Percentiles rank a stretch among this genome's conserved stretches.
phyloP scores from a whole-genome alignment of 2,329 filamentous ascomycete species.

The Magnaporthiopsis rhizophila region DNA sequence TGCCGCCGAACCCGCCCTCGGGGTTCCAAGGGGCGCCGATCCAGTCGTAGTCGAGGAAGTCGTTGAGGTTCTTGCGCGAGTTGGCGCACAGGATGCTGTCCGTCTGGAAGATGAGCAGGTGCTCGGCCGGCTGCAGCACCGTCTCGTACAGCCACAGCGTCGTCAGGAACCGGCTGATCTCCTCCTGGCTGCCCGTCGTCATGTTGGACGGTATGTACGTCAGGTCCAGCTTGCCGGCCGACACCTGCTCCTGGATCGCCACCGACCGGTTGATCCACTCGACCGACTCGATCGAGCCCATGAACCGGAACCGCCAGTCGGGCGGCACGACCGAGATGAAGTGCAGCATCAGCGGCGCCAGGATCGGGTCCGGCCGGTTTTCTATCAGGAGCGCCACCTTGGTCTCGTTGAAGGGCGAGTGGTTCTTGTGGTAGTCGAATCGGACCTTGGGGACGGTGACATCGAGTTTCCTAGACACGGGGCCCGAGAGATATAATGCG shows the following conservation, averaged over 20 bases:
- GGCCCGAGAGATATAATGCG: conserved; percentile 15
- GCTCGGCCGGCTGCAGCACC: conserved; percentile 41
- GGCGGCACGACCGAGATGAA: conserved; percentile 48
- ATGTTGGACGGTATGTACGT: conserved; percentile 43
- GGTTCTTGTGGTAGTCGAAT: conserved; percentile 25
- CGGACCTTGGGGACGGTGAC: conserved; percentile 20
- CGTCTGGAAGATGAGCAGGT: conserved; percentile 46
- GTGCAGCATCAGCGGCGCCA: conserved; percentile 46
- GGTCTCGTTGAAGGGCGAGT: conserved; percentile 34
- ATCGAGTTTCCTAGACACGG: conserved; percentile 13
- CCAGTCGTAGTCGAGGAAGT: conserved; percentile 46
- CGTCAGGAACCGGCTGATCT: conserved; percentile 45
- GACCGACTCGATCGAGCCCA: conserved; percentile 41
- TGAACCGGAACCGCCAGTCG: conserved; percentile 50
- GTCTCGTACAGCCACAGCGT: conserved; percentile 43
- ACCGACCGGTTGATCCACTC: conserved; percentile 33
- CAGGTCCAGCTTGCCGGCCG: conserved; percentile 39
- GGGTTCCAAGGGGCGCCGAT: conserved; percentile 42
- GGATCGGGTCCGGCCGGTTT: conserved; percentile 37
- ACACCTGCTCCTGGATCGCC: conserved; percentile 36
- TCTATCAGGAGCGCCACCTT: conserved; percentile 51
- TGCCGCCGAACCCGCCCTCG: conserved; percentile 36
- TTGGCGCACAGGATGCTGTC: conserved; percentile 51
- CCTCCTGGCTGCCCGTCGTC: conserved; percentile 41
- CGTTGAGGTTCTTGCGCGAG: conserved; percentile 35